Percentiles rank a stretch among this genome's conserved stretches.
phyloP scores from a whole-genome alignment of 2,329 filamentous ascomycete genomes.

The Huntiella omanensis region DNA sequence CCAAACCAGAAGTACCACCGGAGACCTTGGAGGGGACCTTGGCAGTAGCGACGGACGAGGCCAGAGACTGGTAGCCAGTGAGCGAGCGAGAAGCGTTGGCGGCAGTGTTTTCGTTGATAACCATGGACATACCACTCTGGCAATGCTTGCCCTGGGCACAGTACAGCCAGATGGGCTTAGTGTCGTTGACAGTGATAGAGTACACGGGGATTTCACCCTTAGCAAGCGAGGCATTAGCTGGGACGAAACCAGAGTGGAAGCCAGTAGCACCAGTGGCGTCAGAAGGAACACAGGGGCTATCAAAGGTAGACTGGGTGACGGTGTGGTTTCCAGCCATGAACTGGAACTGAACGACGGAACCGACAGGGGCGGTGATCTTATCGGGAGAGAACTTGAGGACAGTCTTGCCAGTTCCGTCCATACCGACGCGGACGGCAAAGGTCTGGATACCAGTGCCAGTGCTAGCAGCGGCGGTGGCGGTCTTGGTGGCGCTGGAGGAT shows the following conservation, averaged over 20 bases:
- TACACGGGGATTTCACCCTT: conserved; percentile 43
- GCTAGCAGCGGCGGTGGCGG: neutral
- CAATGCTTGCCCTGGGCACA: conserved; percentile 61
- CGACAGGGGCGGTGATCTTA: conserved; percentile 47
- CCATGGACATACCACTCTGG: conserved; percentile 55
- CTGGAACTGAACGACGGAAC: conserved; percentile 49
- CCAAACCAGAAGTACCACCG: conserved; percentile 8
- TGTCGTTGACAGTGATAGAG: conserved; percentile 50
- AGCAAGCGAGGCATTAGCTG: conserved; percentile 32
- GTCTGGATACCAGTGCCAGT: conserved; percentile 5
- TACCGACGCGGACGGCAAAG: conserved; percentile 37
- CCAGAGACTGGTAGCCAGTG: conserved; percentile 26
- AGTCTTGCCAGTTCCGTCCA: conserved; percentile 28
- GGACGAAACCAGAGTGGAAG: conserved; percentile 51
- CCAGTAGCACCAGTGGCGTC: conserved; percentile 33
- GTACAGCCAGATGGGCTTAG: conserved; percentile 60
- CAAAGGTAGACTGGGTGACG: conserved; percentile 59
- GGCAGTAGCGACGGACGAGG: conserved; percentile 18
- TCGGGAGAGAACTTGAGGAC: conserved; percentile 45
- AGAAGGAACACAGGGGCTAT: conserved; percentile 37
- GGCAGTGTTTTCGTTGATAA: conserved; percentile 50
- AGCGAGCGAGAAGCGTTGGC: conserved; percentile 35
- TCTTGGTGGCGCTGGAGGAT: neutral
- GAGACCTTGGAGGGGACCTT: conserved; percentile 13
- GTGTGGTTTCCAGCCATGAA: conserved; percentile 57